Percentiles rank a stretch among this genome's conserved stretches.
These are phyloP conservation scores for Bonia amplexicaulis DNA, from an alignment of 176 grass and related monocot species.

Conservation along the genomic window DNA sequence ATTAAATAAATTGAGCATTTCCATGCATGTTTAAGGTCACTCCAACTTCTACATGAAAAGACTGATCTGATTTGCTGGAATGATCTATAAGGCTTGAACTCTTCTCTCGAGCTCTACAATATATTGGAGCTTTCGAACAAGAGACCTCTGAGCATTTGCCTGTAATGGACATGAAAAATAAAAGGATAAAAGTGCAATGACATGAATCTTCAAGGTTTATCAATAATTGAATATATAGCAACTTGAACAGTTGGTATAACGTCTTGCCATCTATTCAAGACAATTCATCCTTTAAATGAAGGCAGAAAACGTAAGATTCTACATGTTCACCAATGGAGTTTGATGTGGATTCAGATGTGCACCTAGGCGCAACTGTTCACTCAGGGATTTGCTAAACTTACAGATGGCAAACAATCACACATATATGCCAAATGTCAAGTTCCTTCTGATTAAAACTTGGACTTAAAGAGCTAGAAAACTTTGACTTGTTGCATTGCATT, in stretches of 20 bases:
- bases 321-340: neutral
- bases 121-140: conserved; percentile 87
- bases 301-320: neutral
- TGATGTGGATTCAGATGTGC: neutral
- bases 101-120: conserved; percentile 90
- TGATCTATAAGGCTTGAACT: conserved; percentile 72
- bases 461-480: neutral
- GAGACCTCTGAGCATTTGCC: conserved; percentile 85
- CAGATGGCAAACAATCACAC: neutral
- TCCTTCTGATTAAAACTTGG: neutral
- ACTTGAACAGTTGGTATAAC: neutral
- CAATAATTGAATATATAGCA: neutral
- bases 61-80: neutral
- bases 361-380: neutral
- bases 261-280: neutral
- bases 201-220: conserved; percentile 6
- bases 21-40: neutral
- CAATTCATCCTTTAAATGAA: neutral
- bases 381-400: neutral
- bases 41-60: neutral
- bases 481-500: neutral
- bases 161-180: conserved; percentile 21
- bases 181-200: neutral
- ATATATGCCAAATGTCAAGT: neutral
- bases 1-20: neutral